A percentile compares a stretch with the other conserved stretches of the same genome.
phyloP scores from a whole-genome alignment of 257 asterid species.

The Prunella vulgaris region DNA sequence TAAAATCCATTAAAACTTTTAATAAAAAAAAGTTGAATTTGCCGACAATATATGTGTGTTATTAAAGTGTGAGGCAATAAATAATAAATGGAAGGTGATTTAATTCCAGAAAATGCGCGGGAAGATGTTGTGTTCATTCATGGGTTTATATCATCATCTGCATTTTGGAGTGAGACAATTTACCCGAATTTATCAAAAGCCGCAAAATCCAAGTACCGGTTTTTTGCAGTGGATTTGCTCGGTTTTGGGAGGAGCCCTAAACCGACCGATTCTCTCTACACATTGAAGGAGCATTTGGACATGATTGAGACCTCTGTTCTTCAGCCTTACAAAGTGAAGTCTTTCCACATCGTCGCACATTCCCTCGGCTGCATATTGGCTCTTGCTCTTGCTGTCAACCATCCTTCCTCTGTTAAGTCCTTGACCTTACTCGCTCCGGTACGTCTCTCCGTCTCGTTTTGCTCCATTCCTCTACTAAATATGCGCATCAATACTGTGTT shows the following conservation, averaged over 20 bases:
- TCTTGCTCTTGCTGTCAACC: slow-evolving; percentile 81
- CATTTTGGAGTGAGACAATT: slow-evolving; percentile 88
- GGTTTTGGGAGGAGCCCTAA: slow-evolving; percentile 97
- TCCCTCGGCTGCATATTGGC: slow-evolving; percentile 95
- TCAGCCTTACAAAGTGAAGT: slow-evolving; percentile 57
- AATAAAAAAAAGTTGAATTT: too few species aligned
- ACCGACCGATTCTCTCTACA: slow-evolving; percentile 78
- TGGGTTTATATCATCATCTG: slow-evolving; percentile 85
- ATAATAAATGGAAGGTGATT: neutral
- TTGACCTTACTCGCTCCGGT: slow-evolving; percentile 90
- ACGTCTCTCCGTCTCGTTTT: too few species aligned
- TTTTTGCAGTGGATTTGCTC: slow-evolving; percentile 78
- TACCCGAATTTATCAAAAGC: slow-evolving; percentile 75
- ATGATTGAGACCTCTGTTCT: slow-evolving; percentile 82
- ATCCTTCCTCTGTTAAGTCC: slow-evolving; percentile 64
- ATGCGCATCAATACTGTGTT: too few species aligned
- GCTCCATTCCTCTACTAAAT: too few species aligned
- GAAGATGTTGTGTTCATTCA: slow-evolving; percentile 89
- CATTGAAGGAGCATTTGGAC: slow-evolving; percentile 77
- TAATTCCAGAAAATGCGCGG: slow-evolving; percentile 40
- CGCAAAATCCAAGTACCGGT: slow-evolving; percentile 66
- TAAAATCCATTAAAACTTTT: too few species aligned
- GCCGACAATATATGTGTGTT: too few species aligned
- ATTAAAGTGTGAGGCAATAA: too few species aligned
- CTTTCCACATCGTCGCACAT: slow-evolving; percentile 94